Evolutionary conservation across 1,284 basidiomycete species (phyloP).

Genomic region (Ustilago crameri): DNA sequence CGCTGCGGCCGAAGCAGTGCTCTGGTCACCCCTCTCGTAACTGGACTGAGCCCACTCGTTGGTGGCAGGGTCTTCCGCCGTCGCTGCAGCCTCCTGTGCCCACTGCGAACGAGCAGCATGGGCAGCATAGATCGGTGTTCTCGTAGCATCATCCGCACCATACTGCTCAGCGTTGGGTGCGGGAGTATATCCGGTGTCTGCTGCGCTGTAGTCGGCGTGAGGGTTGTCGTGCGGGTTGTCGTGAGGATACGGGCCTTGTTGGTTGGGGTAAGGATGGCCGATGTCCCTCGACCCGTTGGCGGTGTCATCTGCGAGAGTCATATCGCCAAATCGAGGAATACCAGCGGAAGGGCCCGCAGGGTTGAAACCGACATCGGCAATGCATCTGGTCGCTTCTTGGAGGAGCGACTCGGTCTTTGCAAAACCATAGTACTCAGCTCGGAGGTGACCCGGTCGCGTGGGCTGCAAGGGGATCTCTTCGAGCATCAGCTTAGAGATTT

Average conservation of each 20-base stretch:
- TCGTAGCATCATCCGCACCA: slow-evolving; percentile 26
- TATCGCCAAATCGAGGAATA: slow-evolving; percentile 34
- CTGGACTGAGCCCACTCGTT: slow-evolving; percentile 40
- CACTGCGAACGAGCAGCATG: slow-evolving; percentile 45
- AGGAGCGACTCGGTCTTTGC: slow-evolving; percentile 58
- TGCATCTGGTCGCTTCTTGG: slow-evolving; percentile 51
- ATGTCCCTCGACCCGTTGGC: slow-evolving; percentile 27
- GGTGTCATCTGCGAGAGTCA: slow-evolving; percentile 30
- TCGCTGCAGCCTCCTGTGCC: slow-evolving; percentile 19
- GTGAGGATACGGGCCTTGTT: slow-evolving; percentile 8
- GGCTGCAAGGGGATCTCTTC: slow-evolving; percentile 83
- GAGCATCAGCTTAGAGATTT: slow-evolving; percentile 81
- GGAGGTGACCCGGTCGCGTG: slow-evolving; percentile 82
- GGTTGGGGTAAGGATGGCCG: slow-evolving; percentile 22
- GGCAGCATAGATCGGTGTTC: slow-evolving; percentile 49
- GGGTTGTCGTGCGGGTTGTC: slow-evolving; percentile 8
- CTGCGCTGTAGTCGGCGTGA: slow-evolving; percentile 14
- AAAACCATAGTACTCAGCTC: slow-evolving; percentile 75
- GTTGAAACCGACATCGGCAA: slow-evolving; percentile 59
- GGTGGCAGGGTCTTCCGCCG: slow-evolving; percentile 20
- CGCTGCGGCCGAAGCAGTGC: slow-evolving; percentile 36
- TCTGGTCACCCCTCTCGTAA: slow-evolving; percentile 22
- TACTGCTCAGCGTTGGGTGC: slow-evolving; percentile 9
- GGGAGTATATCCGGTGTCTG: slow-evolving; percentile 36
- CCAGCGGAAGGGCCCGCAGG: slow-evolving; percentile 43